Percentiles rank a stretch among this genome's conserved stretches.
phyloP scores from a whole-genome alignment of 768 basidiomycete genomes.

The Cystobasidium tubakii region DNA sequence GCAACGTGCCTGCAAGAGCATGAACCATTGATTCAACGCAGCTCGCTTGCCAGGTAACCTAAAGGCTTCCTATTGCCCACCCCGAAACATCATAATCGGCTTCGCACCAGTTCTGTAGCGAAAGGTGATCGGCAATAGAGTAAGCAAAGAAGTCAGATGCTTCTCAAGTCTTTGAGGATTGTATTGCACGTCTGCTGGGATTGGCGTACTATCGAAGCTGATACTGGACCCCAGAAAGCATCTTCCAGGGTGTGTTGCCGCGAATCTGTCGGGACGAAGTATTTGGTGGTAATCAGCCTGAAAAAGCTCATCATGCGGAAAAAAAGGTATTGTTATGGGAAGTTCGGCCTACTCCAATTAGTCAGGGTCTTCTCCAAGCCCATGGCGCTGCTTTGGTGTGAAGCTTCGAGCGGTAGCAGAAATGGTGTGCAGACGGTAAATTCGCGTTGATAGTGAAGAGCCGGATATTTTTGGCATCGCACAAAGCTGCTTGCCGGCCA shows the following conservation, averaged over 20 bases:
- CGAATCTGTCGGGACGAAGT: background rate
- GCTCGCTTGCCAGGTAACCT: background rate
- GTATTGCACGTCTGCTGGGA: background rate
- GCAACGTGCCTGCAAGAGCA: background rate
- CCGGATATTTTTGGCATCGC: background rate
- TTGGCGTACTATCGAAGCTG: conserved; percentile 28
- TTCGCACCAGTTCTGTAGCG: conserved; percentile 37
- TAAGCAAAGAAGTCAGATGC: background rate
- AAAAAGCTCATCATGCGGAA: background rate
- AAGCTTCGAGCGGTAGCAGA: too few species aligned
- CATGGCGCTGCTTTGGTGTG: background rate
- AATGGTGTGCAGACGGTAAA: too few species aligned
- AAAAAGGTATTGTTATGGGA: background rate
- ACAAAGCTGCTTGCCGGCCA: background rate
- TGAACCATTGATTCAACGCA: too few species aligned
- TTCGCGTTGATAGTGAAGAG: background rate
- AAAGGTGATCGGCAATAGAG: background rate
- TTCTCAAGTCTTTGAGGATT: background rate
- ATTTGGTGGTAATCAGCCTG: background rate
- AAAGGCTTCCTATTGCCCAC: background rate
- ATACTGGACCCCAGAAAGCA: conserved; percentile 33
- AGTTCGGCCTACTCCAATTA: conserved; percentile 22
- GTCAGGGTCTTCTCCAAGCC: conserved; percentile 25
- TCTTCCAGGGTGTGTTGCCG: conserved; percentile 11
- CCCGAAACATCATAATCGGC: conserved; percentile 35